A percentile compares a stretch with the other conserved stretches of the same genome.
Evolutionary conservation across 257 asterid genomes (phyloP).

Genomic region (Scutellaria baicalensis): DNA sequence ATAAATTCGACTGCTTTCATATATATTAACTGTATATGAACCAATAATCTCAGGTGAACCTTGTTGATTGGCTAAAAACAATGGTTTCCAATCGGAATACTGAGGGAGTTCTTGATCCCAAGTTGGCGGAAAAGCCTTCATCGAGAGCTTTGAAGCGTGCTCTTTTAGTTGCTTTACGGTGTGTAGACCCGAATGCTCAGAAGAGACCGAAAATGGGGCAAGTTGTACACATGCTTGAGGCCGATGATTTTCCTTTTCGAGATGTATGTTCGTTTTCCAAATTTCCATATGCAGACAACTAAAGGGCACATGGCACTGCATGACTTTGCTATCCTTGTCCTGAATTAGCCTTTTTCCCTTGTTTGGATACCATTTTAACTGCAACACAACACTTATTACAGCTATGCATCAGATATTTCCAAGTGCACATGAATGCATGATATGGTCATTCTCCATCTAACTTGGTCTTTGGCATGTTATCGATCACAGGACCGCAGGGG

Average conservation of each 20-base stretch:
- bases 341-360: no score
- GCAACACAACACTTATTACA: no score
- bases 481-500: constrained; percentile 53
- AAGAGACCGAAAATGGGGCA: constrained; percentile 95
- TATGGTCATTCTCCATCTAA: no score
- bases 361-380: no score
- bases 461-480: no score
- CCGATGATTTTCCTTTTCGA: constrained; percentile 83
- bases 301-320: not conserved
- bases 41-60: constrained; percentile 54
- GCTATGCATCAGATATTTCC: no score
- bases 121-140: constrained; percentile 60
- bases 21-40: not conserved
- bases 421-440: no score
- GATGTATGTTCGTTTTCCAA: constrained; percentile 44
- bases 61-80: constrained; percentile 87
- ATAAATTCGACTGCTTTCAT: not conserved
- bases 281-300: not conserved
- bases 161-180: constrained; percentile 75
- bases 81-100: constrained; percentile 84
- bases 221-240: constrained; percentile 91
- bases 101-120: constrained; percentile 82
- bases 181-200: constrained; percentile 81
- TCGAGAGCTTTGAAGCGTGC: constrained; percentile 76
- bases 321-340: not conserved